Conservation (phyloP, 2,329 filamentous ascomycete genomes). For the Diplocarpon mali region DNA sequence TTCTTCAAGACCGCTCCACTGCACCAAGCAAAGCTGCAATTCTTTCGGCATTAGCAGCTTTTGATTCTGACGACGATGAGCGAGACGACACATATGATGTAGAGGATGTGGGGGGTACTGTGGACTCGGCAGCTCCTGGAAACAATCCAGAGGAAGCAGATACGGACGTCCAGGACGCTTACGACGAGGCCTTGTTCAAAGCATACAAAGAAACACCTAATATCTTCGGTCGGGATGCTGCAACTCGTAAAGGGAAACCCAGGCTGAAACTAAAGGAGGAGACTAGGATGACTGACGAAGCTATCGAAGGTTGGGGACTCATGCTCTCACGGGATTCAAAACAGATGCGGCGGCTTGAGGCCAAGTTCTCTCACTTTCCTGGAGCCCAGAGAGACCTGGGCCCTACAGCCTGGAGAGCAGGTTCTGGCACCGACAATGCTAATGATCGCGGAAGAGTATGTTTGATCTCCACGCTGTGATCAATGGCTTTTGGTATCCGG, state of each 20-base stretch:
- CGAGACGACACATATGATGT: constrained; percentile 94
- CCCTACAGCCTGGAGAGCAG: constrained; percentile 53
- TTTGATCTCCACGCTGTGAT: too few relatives aligned
- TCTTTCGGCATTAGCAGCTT: constrained; percentile 73
- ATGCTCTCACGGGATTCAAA: constrained; percentile 70
- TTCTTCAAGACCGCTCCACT: constrained; percentile 53
- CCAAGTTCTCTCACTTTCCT: constrained; percentile 52
- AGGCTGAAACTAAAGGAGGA: constrained; percentile 57
- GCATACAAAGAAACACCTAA: constrained; percentile 54
- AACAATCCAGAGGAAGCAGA: constrained; percentile 36
- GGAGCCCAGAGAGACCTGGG: constrained; percentile 55
- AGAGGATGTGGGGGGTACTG: constrained; percentile 79
- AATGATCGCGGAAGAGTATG: constrained; percentile 31
- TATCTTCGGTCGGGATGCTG: constrained; percentile 60
- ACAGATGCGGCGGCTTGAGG: constrained; percentile 58
- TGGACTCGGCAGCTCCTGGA: constrained; percentile 54
- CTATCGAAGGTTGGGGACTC: constrained; percentile 85
- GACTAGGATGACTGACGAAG: constrained; percentile 85
- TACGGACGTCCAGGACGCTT: constrained; percentile 31
- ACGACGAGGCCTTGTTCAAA: constrained; percentile 64
- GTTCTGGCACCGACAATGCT: constrained; percentile 40
- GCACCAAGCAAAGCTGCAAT: constrained; percentile 76
- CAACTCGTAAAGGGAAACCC: constrained; percentile 52
- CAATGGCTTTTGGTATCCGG: too few relatives aligned
- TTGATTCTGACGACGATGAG: constrained; percentile 93